Conservation (phyloP, 768 basidiomycete species). For the Calocybe indica region DNA sequence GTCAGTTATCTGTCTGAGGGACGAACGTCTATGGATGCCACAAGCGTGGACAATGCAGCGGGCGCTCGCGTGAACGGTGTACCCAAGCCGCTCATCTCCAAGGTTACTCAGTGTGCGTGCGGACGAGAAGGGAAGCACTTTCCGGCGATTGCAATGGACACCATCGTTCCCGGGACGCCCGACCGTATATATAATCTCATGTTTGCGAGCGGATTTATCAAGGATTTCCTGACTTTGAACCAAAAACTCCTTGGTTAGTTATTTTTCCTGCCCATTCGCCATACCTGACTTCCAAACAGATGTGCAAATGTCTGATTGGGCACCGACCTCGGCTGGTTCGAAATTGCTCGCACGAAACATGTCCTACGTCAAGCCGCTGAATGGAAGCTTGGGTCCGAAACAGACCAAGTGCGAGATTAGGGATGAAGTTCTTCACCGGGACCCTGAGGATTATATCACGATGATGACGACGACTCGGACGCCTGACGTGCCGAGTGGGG, state of each 20-base stretch:
- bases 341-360: constrained; percentile 80
- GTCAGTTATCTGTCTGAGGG: constrained; percentile 30
- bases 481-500: constrained; percentile 92
- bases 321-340: constrained; percentile 54
- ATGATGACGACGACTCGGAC: constrained; percentile 88
- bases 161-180: constrained; percentile 81
- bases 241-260: constrained; percentile 82
- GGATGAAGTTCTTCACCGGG: constrained; percentile 75
- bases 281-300: constrained; percentile 40
- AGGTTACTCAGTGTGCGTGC: constrained; percentile 71
- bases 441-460: constrained; percentile 78
- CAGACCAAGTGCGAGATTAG: constrained; percentile 94
- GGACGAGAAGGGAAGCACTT: constrained; percentile 66
- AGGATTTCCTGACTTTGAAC: constrained; percentile 85
- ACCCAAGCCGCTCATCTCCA: constrained; percentile 16
- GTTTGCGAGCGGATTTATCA: constrained; percentile 93
- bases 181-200: constrained; percentile 95
- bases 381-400: constrained; percentile 84
- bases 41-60: constrained; percentile 11
- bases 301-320: constrained; percentile 95
- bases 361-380: constrained; percentile 94
- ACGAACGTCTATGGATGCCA: constrained; percentile 29
- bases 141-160: constrained; percentile 69
- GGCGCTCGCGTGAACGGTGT: constrained; percentile 13
- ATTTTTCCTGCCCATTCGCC: not conserved